A percentile compares a stretch with the other conserved stretches of the same genome.
Conservation (phyloP, 2,329 filamentous ascomycete species). For the Alternaria gansuensis region DNA sequence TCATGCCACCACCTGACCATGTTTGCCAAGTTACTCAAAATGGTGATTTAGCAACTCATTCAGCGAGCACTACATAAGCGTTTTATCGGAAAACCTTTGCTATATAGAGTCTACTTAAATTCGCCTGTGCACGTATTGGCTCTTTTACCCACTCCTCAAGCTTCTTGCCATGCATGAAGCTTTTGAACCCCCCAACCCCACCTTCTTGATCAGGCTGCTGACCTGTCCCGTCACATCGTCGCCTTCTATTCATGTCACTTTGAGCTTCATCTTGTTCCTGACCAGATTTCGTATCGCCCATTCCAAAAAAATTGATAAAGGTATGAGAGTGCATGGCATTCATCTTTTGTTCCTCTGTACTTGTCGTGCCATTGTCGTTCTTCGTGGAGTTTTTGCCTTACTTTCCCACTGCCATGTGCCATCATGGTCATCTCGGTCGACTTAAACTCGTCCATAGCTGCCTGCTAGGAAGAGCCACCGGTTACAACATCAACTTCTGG, state of each 20-base stretch:
- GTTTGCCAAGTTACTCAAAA: slow-evolving; percentile 30
- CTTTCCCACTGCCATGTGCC: slow-evolving; percentile 43
- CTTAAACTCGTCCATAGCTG: background rate
- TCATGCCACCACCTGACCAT: slow-evolving; percentile 61
- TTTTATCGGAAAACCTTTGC: slow-evolving; percentile 38
- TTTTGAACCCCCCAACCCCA: slow-evolving; percentile 51
- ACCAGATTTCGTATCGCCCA: slow-evolving; percentile 33
- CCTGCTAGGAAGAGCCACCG: slow-evolving; percentile 17
- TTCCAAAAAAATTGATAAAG: slow-evolving; percentile 60
- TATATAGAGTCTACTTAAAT: slow-evolving; percentile 34
- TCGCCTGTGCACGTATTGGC: slow-evolving; percentile 33
- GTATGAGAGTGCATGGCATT: slow-evolving; percentile 49
- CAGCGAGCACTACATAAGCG: slow-evolving; percentile 46
- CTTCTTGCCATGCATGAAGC: slow-evolving; percentile 51
- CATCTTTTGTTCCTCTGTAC: slow-evolving; percentile 50
- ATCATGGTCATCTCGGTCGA: slow-evolving; percentile 44
- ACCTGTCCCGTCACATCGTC: slow-evolving; percentile 44
- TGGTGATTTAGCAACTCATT: slow-evolving; percentile 35
- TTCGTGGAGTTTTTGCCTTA: slow-evolving; percentile 43
- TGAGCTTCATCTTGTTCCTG: slow-evolving; percentile 47
- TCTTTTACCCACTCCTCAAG: slow-evolving; percentile 47
- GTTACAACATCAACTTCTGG: slow-evolving; percentile 41
- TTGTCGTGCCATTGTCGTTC: slow-evolving; percentile 44
- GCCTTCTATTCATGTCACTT: slow-evolving; percentile 35
- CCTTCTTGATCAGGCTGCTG: slow-evolving; percentile 46